These are phyloP conservation scores for Trichosporon inkin DNA, from an alignment of 1,284 basidiomycete species.

Conservation along the genomic window DNA sequence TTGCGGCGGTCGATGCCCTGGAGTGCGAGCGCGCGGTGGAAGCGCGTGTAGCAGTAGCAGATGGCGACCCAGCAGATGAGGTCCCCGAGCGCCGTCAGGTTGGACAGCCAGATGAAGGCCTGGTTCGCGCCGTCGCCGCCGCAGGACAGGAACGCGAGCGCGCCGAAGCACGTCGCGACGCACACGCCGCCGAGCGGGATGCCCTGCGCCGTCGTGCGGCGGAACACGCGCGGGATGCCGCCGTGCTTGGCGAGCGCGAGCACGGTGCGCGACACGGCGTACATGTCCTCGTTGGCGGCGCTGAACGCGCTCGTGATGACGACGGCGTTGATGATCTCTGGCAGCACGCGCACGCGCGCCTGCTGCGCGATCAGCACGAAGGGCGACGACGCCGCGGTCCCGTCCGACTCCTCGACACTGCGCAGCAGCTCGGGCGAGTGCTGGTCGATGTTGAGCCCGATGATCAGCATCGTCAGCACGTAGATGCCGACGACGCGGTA, in stretches of 20 bases:
- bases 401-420: conserved; percentile 11
- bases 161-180: conserved; percentile 62
- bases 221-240: conserved; percentile 60
- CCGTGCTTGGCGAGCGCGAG: conserved; percentile 56
- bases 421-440: conserved; percentile 49
- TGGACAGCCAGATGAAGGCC: conserved; percentile 69
- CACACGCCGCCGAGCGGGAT: conserved; percentile 61
- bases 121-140: conserved; percentile 58
- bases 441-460: conserved; percentile 45
- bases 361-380: conserved; percentile 67
- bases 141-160: conserved; percentile 54
- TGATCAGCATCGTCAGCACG: conserved; percentile 15
- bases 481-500: conserved; percentile 67
- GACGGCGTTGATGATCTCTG: conserved; percentile 63
- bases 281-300: conserved; percentile 54
- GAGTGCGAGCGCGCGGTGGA: conserved; percentile 64
- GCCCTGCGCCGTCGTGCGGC: conserved; percentile 59
- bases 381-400: conserved; percentile 67
- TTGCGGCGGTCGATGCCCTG: conserved; percentile 56
- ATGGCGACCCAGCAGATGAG: conserved; percentile 78
- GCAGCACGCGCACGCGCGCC: conserved; percentile 68
- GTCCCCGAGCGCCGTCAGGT: conserved; percentile 53
- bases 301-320: conserved; percentile 58
- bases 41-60: conserved; percentile 66
- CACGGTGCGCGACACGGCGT: conserved; percentile 53